phyloP scores from a whole-genome alignment of 352 stramenopile species.

The Phytophthora foliorum region DNA sequence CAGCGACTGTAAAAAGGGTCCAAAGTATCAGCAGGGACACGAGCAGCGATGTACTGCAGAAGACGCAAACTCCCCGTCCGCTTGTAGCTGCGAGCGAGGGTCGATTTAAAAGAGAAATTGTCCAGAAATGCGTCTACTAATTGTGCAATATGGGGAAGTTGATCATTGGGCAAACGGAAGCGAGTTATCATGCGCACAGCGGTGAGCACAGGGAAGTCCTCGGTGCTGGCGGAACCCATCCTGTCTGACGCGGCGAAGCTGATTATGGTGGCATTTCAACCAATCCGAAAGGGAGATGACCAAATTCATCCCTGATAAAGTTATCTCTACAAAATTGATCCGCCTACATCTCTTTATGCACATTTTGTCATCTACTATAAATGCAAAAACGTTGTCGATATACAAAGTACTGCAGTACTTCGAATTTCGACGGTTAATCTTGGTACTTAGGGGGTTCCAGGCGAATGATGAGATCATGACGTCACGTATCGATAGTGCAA shows the following conservation, averaged over 20 bases:
- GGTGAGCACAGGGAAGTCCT: slow-evolving; percentile 24
- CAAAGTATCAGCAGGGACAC: not conserved
- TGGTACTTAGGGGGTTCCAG: not conserved
- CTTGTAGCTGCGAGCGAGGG: slow-evolving; percentile 28
- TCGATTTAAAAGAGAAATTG: slow-evolving; percentile 27
- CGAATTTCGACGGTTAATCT: not conserved
- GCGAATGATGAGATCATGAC: slow-evolving; percentile 15
- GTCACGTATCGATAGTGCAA: slow-evolving; percentile 57
- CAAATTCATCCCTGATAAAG: too few species aligned
- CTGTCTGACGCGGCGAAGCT: slow-evolving; percentile 1
- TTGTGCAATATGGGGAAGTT: slow-evolving; percentile 17
- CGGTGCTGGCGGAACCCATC: not conserved
- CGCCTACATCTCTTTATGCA: not conserved
- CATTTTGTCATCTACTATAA: not conserved
- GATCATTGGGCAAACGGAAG: slow-evolving; percentile 14
- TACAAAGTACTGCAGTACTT: not conserved
- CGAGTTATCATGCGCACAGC: slow-evolving; percentile 28
- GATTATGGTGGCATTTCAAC: slow-evolving; percentile 13
- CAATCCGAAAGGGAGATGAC: slow-evolving; percentile 14
- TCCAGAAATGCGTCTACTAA: slow-evolving; percentile 39
- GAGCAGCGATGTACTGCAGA: slow-evolving; percentile 31
- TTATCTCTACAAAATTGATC: not conserved
- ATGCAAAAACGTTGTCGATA: not conserved
- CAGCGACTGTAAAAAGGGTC: slow-evolving; percentile 41
- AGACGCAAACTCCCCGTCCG: slow-evolving; percentile 23